phyloP scores from a whole-genome alignment of 78 protist species.

The Protostelium mycophagum region DNA sequence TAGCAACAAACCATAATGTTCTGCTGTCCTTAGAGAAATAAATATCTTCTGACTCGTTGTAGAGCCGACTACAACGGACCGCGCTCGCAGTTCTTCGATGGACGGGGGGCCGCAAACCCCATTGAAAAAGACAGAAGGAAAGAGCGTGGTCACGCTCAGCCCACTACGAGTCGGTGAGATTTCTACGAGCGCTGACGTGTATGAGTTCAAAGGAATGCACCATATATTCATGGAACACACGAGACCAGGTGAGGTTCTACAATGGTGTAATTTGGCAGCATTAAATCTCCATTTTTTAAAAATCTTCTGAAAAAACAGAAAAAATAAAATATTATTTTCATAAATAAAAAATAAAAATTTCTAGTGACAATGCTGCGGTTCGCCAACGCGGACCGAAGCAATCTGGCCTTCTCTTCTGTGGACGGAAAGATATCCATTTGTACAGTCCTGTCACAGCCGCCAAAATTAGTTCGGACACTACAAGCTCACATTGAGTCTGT shows the following conservation, averaged over 20 bases:
- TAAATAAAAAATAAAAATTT: no score
- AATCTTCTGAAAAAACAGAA: neutral
- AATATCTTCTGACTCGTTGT: no score
- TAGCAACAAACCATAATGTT: neutral
- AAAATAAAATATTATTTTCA: no score
- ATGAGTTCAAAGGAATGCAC: neutral
- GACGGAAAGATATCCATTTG: neutral
- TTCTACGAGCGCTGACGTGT: neutral
- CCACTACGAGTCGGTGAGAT: neutral
- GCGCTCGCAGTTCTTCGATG: no score
- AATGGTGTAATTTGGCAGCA: no score
- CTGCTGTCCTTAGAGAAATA: neutral
- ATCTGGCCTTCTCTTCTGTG: neutral
- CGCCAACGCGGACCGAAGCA: neutral
- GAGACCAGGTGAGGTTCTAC: neutral
- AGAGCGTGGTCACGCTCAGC: neutral
- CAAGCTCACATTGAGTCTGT: neutral
- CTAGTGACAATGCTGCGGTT: neutral
- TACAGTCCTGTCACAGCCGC: neutral
- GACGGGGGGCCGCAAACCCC: neutral
- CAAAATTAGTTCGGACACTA: neutral
- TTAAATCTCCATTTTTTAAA: no score
- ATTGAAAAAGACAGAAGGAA: neutral
- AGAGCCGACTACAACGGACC: no score
- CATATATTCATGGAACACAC: neutral